These are phyloP conservation scores for Chlamydomonas incerta DNA, from an alignment of 139 green algal genomes.

Conservation along the genomic window DNA sequence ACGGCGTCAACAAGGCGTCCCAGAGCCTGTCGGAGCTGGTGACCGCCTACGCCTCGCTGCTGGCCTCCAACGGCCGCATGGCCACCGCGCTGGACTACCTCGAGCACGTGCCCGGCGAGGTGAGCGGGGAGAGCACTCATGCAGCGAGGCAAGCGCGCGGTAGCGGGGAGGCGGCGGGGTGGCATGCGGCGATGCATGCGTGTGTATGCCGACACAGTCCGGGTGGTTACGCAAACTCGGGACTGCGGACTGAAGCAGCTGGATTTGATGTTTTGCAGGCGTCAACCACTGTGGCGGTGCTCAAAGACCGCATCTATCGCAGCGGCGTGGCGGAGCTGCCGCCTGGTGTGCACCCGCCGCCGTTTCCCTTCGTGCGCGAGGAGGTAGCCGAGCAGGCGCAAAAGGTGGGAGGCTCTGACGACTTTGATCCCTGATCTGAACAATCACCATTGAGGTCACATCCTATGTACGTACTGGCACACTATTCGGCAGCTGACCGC, in stretches of 20 bases:
- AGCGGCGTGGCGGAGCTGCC: conserved; percentile 43
- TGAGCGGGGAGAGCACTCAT: too few species aligned
- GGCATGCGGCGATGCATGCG: too few species aligned
- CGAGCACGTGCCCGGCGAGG: conserved; percentile 55
- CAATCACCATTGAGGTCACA: background rate
- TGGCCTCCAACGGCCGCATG: conserved; percentile 83
- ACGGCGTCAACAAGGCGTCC: conserved; percentile 57
- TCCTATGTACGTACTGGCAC: background rate
- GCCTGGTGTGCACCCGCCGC: conserved; percentile 58
- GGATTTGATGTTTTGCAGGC: too few species aligned
- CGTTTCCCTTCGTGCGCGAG: conserved; percentile 80
- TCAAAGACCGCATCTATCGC: conserved; percentile 92
- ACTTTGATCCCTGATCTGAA: background rate
- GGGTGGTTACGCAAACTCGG: too few species aligned
- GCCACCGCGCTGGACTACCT: conserved; percentile 79
- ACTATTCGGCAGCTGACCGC: too few species aligned
- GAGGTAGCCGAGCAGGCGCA: conserved; percentile 33
- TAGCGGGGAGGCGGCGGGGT: too few species aligned
- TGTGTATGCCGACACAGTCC: too few species aligned
- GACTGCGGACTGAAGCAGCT: too few species aligned
- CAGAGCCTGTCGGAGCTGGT: conserved; percentile 83
- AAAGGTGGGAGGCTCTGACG: too few species aligned
- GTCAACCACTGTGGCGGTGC: conserved; percentile 67
- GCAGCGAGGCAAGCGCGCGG: too few species aligned
- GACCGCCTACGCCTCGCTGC: conserved; percentile 83